phyloP scores from a whole-genome alignment of 2,329 filamentous ascomycete genomes.

The Verruconis gallopava region DNA sequence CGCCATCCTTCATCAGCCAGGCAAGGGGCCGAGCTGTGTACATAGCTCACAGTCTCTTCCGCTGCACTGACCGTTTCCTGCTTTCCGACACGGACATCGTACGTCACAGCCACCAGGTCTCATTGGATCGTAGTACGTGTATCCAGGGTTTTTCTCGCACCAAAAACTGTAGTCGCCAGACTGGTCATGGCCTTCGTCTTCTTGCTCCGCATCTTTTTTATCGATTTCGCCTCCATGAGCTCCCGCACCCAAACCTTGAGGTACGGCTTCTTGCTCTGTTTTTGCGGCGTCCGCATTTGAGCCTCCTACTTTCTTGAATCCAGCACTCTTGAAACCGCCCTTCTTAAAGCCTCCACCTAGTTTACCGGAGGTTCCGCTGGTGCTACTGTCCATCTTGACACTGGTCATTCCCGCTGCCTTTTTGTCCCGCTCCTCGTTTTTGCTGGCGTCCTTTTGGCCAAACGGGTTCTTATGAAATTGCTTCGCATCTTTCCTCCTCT shows the following conservation, averaged over 20 bases:
- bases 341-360: conserved; percentile 51
- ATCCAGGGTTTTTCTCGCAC: conserved; percentile 15
- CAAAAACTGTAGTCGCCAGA: conserved; percentile 5
- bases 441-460: conserved; percentile 38
- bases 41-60: conserved; percentile 2
- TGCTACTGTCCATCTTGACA: conserved; percentile 43
- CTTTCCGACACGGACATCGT: neutral
- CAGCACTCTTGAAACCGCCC: conserved; percentile 64
- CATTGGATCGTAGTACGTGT: conserved; percentile 39
- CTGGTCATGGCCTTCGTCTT: conserved; percentile 9
- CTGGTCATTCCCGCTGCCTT: conserved; percentile 49
- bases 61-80: neutral
- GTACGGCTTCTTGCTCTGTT: neutral
- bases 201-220: conserved; percentile 10
- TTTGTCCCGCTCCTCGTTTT: conserved; percentile 49
- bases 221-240: neutral
- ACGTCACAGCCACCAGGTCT: conserved; percentile 36
- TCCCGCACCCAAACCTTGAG: conserved; percentile 6
- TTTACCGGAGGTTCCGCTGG: conserved; percentile 9
- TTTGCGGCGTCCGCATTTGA: conserved; percentile 10
- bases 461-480: conserved; percentile 60
- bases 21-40: conserved; percentile 5
- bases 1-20: conserved; percentile 14
- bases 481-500: conserved; percentile 74
- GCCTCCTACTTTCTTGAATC: conserved; percentile 30